Conservation (phyloP, 345 rosid species). For the Salix exigua region DNA sequence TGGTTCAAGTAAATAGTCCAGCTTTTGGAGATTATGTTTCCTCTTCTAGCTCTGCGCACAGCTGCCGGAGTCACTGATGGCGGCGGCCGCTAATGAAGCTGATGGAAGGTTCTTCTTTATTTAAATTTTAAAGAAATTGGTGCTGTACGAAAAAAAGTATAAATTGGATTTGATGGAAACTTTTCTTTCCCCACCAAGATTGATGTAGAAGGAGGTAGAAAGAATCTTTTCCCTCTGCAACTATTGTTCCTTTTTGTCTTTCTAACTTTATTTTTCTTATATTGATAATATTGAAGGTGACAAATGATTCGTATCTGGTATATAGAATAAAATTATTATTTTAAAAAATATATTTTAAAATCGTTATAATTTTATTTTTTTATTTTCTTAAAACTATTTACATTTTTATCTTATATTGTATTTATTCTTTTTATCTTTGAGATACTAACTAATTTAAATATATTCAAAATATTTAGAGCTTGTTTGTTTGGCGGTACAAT, state of each 20-base stretch:
- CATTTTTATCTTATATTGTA: too few species aligned
- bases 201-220: slow-evolving; percentile 14
- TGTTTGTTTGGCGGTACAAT: too few species aligned
- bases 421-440: too few species aligned
- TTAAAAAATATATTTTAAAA: too few species aligned
- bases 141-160: background rate
- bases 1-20: slow-evolving; percentile 5
- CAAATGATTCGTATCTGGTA: too few species aligned
- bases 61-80: slow-evolving; percentile 27
- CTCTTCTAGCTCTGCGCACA: slow-evolving; percentile 26
- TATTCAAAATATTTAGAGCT: too few species aligned
- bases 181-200: slow-evolving; percentile 8
- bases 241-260: slow-evolving; percentile 4
- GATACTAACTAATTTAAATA: too few species aligned
- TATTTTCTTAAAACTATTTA: too few species aligned
- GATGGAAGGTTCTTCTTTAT: background rate
- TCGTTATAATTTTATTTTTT: too few species aligned
- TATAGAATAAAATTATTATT: too few species aligned
- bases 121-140: background rate
- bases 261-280: background rate
- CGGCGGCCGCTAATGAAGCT: slow-evolving; percentile 12
- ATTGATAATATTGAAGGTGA: too few species aligned
- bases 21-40: slow-evolving; percentile 29
- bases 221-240: slow-evolving; percentile 19
- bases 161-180: slow-evolving; percentile 7